phyloP scores from a whole-genome alignment of 75 land plant genomes.

The Isoetes taiwanensis region DNA sequence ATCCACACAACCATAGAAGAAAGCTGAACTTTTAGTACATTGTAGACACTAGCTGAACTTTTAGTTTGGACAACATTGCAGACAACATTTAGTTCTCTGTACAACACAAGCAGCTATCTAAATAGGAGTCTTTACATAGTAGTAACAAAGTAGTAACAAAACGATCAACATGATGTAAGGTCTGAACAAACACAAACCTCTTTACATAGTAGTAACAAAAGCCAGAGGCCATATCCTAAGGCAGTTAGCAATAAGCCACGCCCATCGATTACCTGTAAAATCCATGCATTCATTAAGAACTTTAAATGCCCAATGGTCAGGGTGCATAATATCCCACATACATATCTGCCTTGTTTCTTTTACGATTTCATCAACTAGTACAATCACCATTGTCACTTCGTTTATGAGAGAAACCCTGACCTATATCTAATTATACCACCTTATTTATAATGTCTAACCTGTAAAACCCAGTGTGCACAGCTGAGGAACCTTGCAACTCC shows the following conservation, averaged over 20 bases:
- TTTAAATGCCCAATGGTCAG: neutral
- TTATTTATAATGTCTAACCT: slow-evolving; percentile 32
- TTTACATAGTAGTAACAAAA: slow-evolving; percentile 90
- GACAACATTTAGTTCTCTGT: too few relatives aligned
- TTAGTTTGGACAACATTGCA: too few relatives aligned
- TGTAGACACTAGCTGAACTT: too few relatives aligned
- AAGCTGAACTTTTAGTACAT: too few relatives aligned
- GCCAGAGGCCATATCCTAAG: slow-evolving; percentile 81
- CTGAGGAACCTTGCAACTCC: slow-evolving; percentile 91
- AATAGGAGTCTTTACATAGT: slow-evolving; percentile 82
- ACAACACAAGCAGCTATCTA: too few relatives aligned
- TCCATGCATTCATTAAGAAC: neutral
- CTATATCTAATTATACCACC: neutral
- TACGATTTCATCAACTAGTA: neutral
- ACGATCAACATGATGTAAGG: too few relatives aligned
- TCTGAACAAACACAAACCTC: slow-evolving; percentile 30
- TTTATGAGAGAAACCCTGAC: neutral
- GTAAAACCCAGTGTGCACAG: slow-evolving; percentile 98
- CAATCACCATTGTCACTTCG: neutral
- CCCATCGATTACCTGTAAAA: slow-evolving; percentile 60
- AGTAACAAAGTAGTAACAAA: slow-evolving; percentile 93
- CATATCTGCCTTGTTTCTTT: neutral
- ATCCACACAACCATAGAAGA: too few relatives aligned
- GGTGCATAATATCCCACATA: neutral
- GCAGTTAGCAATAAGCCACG: slow-evolving; percentile 62